These are phyloP conservation scores for Medicago arabica DNA, from an alignment of 306 rosid genomes.

Conservation along the genomic window DNA sequence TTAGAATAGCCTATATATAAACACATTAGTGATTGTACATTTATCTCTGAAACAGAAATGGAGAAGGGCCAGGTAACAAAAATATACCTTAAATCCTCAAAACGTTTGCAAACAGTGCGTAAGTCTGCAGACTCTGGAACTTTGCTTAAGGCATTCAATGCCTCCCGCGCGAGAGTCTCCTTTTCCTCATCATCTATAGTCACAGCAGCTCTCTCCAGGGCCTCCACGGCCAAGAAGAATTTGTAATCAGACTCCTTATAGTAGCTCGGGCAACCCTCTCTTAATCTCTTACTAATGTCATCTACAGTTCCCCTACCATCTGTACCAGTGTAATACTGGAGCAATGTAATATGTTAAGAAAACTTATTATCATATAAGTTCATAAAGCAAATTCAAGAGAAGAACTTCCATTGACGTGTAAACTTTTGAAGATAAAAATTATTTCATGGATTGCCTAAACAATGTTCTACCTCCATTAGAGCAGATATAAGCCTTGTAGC, in stretches of 20 bases:
- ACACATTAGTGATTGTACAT: too few relatives aligned
- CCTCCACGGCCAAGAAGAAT: slow-evolving; percentile 96
- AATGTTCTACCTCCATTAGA: slow-evolving; percentile 84
- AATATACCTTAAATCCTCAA: slow-evolving; percentile 89
- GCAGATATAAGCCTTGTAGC: slow-evolving; percentile 91
- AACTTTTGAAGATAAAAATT: slow-evolving; percentile 27
- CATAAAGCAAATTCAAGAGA: slow-evolving; percentile 20
- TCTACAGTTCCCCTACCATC: slow-evolving; percentile 99
- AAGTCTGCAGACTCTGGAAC: slow-evolving; percentile 97
- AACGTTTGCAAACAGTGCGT: slow-evolving; percentile 90
- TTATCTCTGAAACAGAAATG: not conserved
- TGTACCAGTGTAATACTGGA: slow-evolving; percentile 90
- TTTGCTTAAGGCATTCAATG: slow-evolving; percentile 80
- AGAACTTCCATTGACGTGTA: slow-evolving; percentile 12
- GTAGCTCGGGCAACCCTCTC: slow-evolving; percentile 99
- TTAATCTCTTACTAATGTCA: slow-evolving; percentile 86
- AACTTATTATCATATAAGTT: slow-evolving; percentile 39
- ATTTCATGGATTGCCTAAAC: slow-evolving; percentile 41
- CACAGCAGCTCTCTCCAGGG: slow-evolving; percentile 91
- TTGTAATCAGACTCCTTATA: slow-evolving; percentile 97
- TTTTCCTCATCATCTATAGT: slow-evolving; percentile 71
- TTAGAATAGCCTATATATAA: too few relatives aligned
- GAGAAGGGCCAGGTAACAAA: slow-evolving; percentile 22
- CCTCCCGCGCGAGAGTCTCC: slow-evolving; percentile 89
- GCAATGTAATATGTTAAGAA: slow-evolving; percentile 36